phyloP scores from a whole-genome alignment of 2,329 filamentous ascomycete species.

The Pseudopithomyces maydicus region DNA sequence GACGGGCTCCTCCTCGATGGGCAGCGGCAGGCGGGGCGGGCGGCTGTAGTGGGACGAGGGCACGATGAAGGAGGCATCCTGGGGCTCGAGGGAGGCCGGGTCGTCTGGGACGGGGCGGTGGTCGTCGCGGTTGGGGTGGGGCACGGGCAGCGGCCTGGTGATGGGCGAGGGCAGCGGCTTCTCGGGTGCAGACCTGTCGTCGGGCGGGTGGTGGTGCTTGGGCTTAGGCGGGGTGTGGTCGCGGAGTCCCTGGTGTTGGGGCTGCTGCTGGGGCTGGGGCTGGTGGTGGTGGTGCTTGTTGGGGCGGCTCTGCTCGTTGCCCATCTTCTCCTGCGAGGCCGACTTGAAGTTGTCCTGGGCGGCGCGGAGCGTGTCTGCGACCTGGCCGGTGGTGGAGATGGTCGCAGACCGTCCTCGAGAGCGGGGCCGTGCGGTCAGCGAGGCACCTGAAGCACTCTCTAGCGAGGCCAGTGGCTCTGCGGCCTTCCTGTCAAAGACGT shows the following conservation, averaged over 20 bases:
- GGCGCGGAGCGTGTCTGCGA: conserved; percentile 37
- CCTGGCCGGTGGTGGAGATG: conserved; percentile 25
- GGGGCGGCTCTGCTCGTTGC: conserved; percentile 47
- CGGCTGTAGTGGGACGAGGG: conserved; percentile 58
- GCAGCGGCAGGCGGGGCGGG: conserved; percentile 88
- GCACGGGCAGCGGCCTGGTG: conserved; percentile 45
- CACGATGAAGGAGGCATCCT: conserved; percentile 41
- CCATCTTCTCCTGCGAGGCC: conserved; percentile 39
- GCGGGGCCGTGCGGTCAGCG: conserved; percentile 31
- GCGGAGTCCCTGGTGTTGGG: background rate
- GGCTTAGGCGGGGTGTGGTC: conserved; percentile 18
- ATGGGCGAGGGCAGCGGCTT: conserved; percentile 23
- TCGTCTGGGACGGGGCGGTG: conserved; percentile 5
- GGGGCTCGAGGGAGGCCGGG: conserved; percentile 33
- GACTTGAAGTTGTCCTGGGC: conserved; percentile 33
- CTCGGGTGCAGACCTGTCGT: conserved; percentile 6
- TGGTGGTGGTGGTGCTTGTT: conserved; percentile 24
- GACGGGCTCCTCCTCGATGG: conserved; percentile 89
- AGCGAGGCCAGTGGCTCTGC: conserved; percentile 46
- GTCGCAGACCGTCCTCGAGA: conserved; percentile 37
- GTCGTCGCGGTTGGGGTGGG: conserved; percentile 28
- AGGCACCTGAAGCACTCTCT: conserved; percentile 37
- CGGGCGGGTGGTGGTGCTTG: conserved; percentile 4
- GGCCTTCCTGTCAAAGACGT: conserved; percentile 32
- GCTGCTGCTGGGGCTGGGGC: too few relatives aligned